Evolutionary conservation across 2,329 filamentous ascomycete species (phyloP), one percentile per base, ranked within the genome.

Genomic region (Microdochium nivale): DNA sequence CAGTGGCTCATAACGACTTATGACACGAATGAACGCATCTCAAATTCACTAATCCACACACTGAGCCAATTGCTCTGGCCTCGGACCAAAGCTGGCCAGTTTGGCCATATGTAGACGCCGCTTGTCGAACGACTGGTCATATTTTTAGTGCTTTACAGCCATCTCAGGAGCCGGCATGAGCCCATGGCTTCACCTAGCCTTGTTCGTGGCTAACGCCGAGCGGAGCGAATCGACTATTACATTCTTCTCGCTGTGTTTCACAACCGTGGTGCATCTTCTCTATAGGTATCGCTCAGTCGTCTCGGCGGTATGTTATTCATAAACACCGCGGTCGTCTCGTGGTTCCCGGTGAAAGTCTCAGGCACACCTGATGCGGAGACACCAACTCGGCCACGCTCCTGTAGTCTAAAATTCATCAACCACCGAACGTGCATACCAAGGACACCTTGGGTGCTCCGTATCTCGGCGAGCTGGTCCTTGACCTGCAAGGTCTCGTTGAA

Each of bases 401-500:
- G 74, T 10, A 75, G 65, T 53, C 73, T 73, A 54, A 74, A 70
- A 54, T 77, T 79, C 62, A 81, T 73, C 25, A 81, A 69, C 77
- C 77, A 81, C 52, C 77, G 76, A 46, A 81, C 75, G 56, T 82
- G 78, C 78, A 81, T 81, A 51, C 75, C 73, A 44, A 82, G 71
- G 58, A 80, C 76, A 49, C 78, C 79, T 54, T 80, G 68, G 56
- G 75, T 80, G 65, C 76, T 80, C 44, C 75, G 70, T 43, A 81
- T 68, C 61, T 84, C 81, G 3, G 76, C 74, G n/a, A 84, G 73
- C 63, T 83, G 79, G 53, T 84, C 80, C 52, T 81, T 79, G 54
- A 84, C 76, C 8, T 77, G 79, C 59, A 81, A 73, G 4, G 80
- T 77, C 62, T 84, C 79, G 58, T 82, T 83, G 60, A 84, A 72